phyloP scores from a whole-genome alignment of 73 alveolate species.

The Paraurostyla sp. region DNA sequence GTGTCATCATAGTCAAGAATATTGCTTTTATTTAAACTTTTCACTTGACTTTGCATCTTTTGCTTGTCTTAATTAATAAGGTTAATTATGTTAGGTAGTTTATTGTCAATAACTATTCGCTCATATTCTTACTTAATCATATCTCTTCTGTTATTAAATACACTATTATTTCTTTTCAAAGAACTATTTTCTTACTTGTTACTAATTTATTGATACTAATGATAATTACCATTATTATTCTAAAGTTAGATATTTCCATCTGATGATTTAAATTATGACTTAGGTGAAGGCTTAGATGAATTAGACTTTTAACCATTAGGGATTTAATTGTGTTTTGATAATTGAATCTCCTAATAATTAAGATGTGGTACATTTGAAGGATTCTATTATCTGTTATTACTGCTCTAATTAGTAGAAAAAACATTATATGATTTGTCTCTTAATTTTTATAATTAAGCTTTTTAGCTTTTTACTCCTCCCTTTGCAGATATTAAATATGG shows the following conservation, averaged over 20 bases:
- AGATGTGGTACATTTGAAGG: conserved; percentile 10
- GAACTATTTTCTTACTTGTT: background rate
- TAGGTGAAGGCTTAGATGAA: conserved; percentile 5
- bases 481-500: conserved; percentile 1
- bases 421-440: conserved; percentile 3
- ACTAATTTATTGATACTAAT: background rate
- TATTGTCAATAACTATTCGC: conserved; percentile 27
- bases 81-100: conserved; percentile 10
- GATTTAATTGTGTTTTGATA: no score
- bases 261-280: background rate
- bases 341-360: conserved; percentile 25
- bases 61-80: conserved; percentile 26
- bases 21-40: background rate
- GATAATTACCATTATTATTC: background rate
- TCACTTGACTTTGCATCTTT: background rate
- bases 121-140: conserved; percentile 28
- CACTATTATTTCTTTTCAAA: conserved; percentile 24
- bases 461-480: background rate
- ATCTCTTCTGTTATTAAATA: conserved; percentile 34
- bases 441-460: background rate
- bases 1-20: conserved; percentile 38
- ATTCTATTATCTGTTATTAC: background rate
- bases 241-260: background rate
- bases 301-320: background rate
- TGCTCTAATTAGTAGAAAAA: background rate